Base-by-base conservation (phyloP, 2,329 filamentous ascomycete genomes). In the Metarhizium rileyi region DNA sequence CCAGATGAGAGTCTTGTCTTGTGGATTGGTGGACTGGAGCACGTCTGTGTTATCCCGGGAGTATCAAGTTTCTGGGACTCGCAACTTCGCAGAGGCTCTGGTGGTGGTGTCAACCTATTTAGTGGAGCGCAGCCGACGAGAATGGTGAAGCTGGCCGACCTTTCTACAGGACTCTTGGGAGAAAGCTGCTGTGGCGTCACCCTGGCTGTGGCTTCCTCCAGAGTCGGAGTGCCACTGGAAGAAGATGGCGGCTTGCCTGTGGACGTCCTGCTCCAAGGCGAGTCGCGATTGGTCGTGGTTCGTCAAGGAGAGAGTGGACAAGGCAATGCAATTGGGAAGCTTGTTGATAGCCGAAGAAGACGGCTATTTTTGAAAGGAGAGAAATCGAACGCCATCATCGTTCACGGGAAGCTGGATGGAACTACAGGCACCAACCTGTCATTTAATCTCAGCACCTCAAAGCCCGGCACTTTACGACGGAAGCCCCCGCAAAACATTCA, bases 41-140 rank as follows among this genome's bases (percentile, higher is more conserved):
- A 80, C 28, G 73, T 81, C 23, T 78, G 74, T 23, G 70, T 79
- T 25, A 76, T 82, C 44, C 76, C 78, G 1, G 70, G 70, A 0
- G 65, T 82, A 6, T 66, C 73, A 5, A 72, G 72, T 14, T 82
- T 81, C 63, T 81, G 78, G 78, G 78, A 81, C 33, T 73, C 77
- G 1, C 77, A 81, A 54, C 67, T 78, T 10, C 74, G 76, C 12
- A 75, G 72, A 53, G 69, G 71, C 14, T 65, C 65, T 7, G 72
- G 73, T n/a, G 71, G 71, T 12, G 72, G 74, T 2, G 72, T 74
- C 6, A 78, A 78, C 49, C 63, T 80, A 2, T 81, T 81, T 55
- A 76, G 73, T 51, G 76, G 76, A 44, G 66, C 74, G 0, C 75
- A 77, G 49, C 74, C 76, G 0, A 73, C 72, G 1, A 70, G 74